Evolutionary conservation across 345 rosid species (phyloP).

Genomic region (sweet orange (Citrus sinensis)): DNA sequence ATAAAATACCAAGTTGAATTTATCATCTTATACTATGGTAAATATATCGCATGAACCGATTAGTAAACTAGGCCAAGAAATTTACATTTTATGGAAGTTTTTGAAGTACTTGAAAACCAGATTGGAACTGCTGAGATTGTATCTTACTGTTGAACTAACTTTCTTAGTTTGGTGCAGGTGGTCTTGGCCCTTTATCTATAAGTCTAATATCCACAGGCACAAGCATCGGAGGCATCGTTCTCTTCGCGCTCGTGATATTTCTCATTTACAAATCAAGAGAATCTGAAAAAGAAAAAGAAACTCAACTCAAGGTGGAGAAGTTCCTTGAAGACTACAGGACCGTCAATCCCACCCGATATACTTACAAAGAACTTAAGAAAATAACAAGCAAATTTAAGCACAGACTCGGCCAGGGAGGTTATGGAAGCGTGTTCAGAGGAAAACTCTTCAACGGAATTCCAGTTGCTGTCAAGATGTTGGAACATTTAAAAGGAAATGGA

Average conservation of each 20-base stretch:
- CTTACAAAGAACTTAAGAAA: not conserved
- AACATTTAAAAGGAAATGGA: not conserved
- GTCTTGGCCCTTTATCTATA: not conserved
- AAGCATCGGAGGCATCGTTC: not conserved
- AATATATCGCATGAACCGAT: too few relatives aligned
- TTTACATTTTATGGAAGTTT: too few relatives aligned
- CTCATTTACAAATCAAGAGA: not conserved
- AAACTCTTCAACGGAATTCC: not conserved
- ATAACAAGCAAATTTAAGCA: not conserved
- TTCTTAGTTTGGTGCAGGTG: not conserved
- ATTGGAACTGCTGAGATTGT: too few relatives aligned
- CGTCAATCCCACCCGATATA: conserved; percentile 5
- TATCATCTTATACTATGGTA: too few relatives aligned
- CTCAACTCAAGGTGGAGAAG: not conserved
- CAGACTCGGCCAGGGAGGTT: conserved; percentile 6
- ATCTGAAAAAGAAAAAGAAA: not conserved
- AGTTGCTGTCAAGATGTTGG: not conserved
- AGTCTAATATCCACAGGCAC: not conserved
- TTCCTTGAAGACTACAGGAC: not conserved
- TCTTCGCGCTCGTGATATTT: not conserved
- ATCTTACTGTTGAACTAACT: too few relatives aligned
- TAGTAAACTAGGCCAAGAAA: too few relatives aligned
- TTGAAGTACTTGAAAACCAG: too few relatives aligned
- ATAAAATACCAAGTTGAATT: too few relatives aligned
- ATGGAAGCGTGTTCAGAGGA: conserved; percentile 5